Evolutionary conservation across 192 early-diverging fungal species (phyloP), one percentile per base, ranked within the genome.

Genomic region (Entomortierella parvispora): DNA sequence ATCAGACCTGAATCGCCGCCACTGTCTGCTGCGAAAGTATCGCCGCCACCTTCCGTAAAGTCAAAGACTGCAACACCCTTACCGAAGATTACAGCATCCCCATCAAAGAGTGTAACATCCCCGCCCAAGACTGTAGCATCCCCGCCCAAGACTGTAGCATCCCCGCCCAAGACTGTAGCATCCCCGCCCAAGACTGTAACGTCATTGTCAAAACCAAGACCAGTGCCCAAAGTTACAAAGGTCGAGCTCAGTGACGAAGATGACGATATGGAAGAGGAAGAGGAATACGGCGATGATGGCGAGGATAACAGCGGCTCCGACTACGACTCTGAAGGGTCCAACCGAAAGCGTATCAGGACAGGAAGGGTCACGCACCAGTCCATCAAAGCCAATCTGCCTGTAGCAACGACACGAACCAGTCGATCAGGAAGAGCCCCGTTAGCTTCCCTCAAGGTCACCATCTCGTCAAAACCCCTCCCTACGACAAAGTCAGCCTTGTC

Each of bases 401-500:
- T 18, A 4, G n/a, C 59, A 2, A 64, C 74, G 4, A 51, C 65
- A 2, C 60, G 74, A 0, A 44, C 65, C 3, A 77, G 59, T 2
- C 74, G 74, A 0, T 68, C 74, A 47, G 74, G 74, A 31, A 51
- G 74, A 45, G 10, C 66, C 0, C 60, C 65, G 20, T 47, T 68
- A 4, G n/a, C 44, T 2, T 15, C 52, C 2, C 45, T 64, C 29
- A 77, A 64, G 23, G 28, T 77, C 49, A 64, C 59, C 26, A 77
- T 77, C n/a, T 77, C 74, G 1, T 58, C 51, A 10, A 77, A 77
- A 44, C 74, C 65, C 7, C 65, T 77, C 44, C 34, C 40, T 22
- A 54, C 56, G 7, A 25, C 26, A 18, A 63, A 54, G 12, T 58
- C 60, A 33, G 9, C 47, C 0, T 60, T 50, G 1, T 52, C 59